Percentiles rank a stretch among this genome's conserved stretches.
phyloP scores from a whole-genome alignment of 176 grass and related monocot species.

The Cocos nucifera region DNA sequence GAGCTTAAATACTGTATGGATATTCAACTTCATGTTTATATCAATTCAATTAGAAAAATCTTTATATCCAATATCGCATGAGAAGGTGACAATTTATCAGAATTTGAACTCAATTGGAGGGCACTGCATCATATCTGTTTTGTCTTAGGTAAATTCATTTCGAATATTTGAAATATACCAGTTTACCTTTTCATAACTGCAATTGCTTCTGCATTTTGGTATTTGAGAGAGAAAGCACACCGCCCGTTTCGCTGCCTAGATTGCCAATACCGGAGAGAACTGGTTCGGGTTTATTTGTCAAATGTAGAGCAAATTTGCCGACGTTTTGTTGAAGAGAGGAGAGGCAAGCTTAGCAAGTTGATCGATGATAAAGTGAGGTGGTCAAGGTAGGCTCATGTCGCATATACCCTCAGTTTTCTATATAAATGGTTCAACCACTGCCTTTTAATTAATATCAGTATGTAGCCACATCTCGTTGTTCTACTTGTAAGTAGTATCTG shows the following conservation, averaged over 20 bases:
- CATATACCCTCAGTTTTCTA: too few relatives aligned
- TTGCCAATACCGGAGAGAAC: constrained; percentile 77
- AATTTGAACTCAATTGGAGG: too few relatives aligned
- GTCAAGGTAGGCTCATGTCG: constrained; percentile 36
- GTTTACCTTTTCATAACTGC: constrained; percentile 34
- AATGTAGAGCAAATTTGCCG: constrained; percentile 96
- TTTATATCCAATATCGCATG: too few relatives aligned
- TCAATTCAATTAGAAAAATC: too few relatives aligned
- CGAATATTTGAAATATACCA: too few relatives aligned
- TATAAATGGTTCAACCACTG: background rate
- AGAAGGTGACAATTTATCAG: too few relatives aligned
- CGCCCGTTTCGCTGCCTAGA: constrained; percentile 93
- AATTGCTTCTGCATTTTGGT: constrained; percentile 44
- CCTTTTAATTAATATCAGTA: background rate
- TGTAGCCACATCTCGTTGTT: too few relatives aligned
- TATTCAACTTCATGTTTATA: too few relatives aligned
- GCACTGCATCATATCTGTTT: too few relatives aligned
- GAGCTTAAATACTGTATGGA: too few relatives aligned
- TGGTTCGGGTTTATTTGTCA: constrained; percentile 87
- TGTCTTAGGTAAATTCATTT: too few relatives aligned
- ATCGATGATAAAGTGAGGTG: constrained; percentile 84
- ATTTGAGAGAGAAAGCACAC: constrained; percentile 76
- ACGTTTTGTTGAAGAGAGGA: constrained; percentile 83
- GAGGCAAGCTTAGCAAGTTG: constrained; percentile 65
- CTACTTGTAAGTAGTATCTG: too few relatives aligned